Conservation (phyloP, 108 stramenopile species). For the Mediolabrus comicus region DNA sequence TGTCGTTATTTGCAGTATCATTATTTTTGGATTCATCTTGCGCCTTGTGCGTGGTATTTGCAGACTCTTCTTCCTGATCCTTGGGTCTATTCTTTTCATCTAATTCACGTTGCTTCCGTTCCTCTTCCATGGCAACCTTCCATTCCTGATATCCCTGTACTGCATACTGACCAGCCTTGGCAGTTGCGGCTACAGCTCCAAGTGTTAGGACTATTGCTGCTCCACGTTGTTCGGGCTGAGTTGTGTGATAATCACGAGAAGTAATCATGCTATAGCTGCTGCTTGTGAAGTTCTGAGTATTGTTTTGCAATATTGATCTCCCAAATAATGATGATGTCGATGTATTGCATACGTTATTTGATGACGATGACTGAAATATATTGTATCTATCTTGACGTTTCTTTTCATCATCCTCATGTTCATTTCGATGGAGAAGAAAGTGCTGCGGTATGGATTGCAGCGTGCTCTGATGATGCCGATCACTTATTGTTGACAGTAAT, state of each 20-base stretch:
- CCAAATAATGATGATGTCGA: too few relatives aligned
- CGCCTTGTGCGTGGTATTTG: background rate
- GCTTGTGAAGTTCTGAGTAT: background rate
- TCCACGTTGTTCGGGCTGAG: constrained; percentile 38
- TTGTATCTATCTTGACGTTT: background rate
- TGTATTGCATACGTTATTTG: background rate
- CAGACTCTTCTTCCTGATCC: background rate
- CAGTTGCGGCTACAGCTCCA: constrained; percentile 69
- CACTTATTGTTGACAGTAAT: background rate
- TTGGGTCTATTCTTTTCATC: constrained; percentile 41
- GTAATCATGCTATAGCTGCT: background rate
- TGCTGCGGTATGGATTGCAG: background rate
- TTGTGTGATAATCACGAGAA: constrained; percentile 44
- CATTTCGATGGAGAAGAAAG: background rate
- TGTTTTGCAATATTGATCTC: background rate
- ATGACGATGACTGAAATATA: background rate
- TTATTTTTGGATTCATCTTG: constrained; percentile 13
- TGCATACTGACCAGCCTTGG: constrained; percentile 75
- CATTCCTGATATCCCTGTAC: constrained; percentile 72
- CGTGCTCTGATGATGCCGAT: background rate
- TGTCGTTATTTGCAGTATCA: background rate
- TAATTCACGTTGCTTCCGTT: constrained; percentile 30
- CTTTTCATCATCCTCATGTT: background rate
- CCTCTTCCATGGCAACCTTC: constrained; percentile 38
- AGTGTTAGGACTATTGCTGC: constrained; percentile 64